Percentiles rank a stretch among this genome's conserved stretches.
These are phyloP conservation scores for Furcasterigmium furcatum DNA, from an alignment of 2,329 filamentous ascomycete species.

Conservation along the genomic window DNA sequence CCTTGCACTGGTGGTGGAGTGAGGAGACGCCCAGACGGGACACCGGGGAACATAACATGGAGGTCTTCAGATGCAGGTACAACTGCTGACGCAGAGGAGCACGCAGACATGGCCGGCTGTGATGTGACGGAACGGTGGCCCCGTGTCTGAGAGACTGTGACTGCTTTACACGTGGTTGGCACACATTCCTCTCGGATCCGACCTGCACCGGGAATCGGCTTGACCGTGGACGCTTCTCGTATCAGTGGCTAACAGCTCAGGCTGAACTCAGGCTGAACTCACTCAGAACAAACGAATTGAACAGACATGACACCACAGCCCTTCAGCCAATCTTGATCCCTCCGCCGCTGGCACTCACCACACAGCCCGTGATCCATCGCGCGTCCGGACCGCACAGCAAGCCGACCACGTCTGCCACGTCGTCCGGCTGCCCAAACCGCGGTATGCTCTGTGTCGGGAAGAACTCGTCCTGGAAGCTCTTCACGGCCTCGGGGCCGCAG, in stretches of 20 bases:
- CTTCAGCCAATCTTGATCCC: conserved; percentile 24
- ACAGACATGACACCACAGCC: not conserved
- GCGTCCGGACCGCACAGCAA: conserved; percentile 26
- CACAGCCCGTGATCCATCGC: conserved; percentile 30
- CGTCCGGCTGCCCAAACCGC: conserved; percentile 26
- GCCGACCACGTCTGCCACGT: conserved; percentile 30
- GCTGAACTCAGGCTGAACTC: too few relatives aligned
- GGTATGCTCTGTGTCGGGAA: conserved; percentile 27
- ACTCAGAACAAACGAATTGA: too few relatives aligned
- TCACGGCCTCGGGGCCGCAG: conserved; percentile 24
- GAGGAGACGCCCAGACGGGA: not conserved
- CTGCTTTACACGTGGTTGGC: too few relatives aligned
- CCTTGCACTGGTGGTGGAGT: not conserved
- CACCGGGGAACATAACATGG: not conserved
- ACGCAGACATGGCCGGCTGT: too few relatives aligned
- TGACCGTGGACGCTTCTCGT: too few relatives aligned
- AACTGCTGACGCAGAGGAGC: too few relatives aligned
- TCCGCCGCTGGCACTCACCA: conserved; percentile 29
- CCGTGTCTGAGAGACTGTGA: too few relatives aligned
- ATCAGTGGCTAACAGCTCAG: too few relatives aligned
- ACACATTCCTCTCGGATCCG: too few relatives aligned
- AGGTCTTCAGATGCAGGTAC: too few relatives aligned
- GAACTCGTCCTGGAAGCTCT: conserved; percentile 26
- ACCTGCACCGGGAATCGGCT: too few relatives aligned
- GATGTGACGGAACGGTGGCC: too few relatives aligned